Base-by-base conservation (phyloP, 2,329 filamentous ascomycete genomes). In the Trichoderma afroharzianum region DNA sequence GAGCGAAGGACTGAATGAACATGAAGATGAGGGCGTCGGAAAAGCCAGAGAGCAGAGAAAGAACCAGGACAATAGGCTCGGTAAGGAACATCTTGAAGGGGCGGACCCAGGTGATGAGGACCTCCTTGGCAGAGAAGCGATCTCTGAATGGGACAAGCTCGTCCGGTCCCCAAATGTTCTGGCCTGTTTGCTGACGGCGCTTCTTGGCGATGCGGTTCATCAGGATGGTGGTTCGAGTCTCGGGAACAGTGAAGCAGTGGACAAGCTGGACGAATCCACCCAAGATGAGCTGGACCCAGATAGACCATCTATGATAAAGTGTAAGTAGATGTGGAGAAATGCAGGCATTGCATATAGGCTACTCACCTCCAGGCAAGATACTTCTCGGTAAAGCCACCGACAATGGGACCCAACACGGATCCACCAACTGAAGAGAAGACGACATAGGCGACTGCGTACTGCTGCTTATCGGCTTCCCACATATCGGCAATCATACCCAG, bases 261-360 rank as follows among this genome's bases (percentile, higher is more conserved):
- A 92, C 77, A 5, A 88, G 21, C 77, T 95, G 92, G 3, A 93
- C 88, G 39, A 88, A 85, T 9, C 82, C 91, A 21, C 93, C 93
- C 68, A 95, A 90, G 75, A 95, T 94, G 74, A 95, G 87, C 80
- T 95, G 92, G 72, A 95, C 92, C 93, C 93, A 96, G 79, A 95
- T 94, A 69, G 86, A 89, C 91, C 91, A 83, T 53, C 79, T 81
- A 57, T 24, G 6, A n/a, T 4, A 4, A 24, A 43, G 21, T 57
- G 76, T 77, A 68, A 75, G 71, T 14, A 68, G 8, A n/a, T 15
- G 4, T 3, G 30, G 8, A 50, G 18, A 30, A 50, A 50, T 21
- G 2, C 2, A n/a, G 57, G 4, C 0, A 9, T 18, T 3, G 15
- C 2, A 14, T 14, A 15, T 28, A 2, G n/a, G 6, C 7, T 12